Conservation (phyloP, 192 early-diverging fungal species). For the Geranomyces variabilis region DNA sequence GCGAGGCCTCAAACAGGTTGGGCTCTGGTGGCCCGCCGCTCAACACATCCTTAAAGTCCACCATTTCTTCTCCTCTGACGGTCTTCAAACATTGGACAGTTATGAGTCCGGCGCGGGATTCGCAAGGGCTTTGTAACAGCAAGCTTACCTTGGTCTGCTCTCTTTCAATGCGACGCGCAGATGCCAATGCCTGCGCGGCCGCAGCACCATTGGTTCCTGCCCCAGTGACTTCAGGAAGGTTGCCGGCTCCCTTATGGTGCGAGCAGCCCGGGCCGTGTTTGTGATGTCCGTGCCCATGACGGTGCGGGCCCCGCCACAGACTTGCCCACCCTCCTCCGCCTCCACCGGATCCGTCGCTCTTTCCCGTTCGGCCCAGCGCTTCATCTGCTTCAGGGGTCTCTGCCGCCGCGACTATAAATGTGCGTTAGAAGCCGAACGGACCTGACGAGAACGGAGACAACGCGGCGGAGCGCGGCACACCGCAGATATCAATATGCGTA, state of each 20-base stretch:
- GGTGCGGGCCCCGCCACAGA: not conserved
- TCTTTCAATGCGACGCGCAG: not conserved
- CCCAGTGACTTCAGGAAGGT: not conserved
- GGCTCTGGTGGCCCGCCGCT: conserved; percentile 28
- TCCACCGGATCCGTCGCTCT: not conserved
- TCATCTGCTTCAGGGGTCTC: conserved; percentile 6
- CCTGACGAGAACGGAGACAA: too few relatives aligned
- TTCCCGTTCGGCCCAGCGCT: not conserved
- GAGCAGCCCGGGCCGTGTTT: not conserved
- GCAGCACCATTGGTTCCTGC: not conserved
- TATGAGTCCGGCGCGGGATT: too few relatives aligned
- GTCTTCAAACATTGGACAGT: too few relatives aligned
- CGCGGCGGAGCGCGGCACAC: too few relatives aligned
- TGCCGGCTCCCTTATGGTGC: not conserved
- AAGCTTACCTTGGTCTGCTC: too few relatives aligned
- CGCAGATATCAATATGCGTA: too few relatives aligned
- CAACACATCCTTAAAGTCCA: conserved; percentile 2
- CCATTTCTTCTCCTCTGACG: not conserved
- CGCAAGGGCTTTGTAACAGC: too few relatives aligned
- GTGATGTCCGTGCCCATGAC: conserved; percentile 12
- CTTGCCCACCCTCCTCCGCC: not conserved
- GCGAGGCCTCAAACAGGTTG: conserved; percentile 72
- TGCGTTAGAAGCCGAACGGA: not conserved
- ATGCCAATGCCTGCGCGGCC: not conserved
- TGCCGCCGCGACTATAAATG: conserved; percentile 9